Conservation (phyloP, 805 yeast genomes). For the Kuraishia ogatae region DNA sequence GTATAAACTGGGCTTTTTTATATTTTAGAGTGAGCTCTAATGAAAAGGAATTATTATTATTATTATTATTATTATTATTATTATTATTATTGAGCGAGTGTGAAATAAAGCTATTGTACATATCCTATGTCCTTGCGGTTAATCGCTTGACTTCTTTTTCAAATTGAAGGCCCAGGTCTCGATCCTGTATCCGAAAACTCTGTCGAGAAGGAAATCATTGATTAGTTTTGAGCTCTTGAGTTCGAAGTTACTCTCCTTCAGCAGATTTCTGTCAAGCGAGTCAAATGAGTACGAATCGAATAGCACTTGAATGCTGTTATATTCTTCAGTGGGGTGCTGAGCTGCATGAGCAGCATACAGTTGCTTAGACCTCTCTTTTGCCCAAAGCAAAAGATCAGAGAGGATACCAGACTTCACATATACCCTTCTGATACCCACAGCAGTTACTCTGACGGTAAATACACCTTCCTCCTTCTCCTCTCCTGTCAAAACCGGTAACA, state of each 20-base stretch:
- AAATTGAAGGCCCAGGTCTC: not conserved
- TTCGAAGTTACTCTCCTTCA: constrained; percentile 11
- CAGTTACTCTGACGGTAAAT: constrained; percentile 44
- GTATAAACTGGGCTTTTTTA: too few species aligned
- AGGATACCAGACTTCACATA: constrained; percentile 58
- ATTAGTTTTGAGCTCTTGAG: not conserved
- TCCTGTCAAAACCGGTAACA: constrained; percentile 29
- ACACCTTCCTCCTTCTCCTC: constrained; percentile 28
- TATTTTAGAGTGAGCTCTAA: not conserved
- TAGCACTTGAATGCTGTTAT: constrained; percentile 27
- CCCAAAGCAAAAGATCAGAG: constrained; percentile 56
- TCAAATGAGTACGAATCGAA: constrained; percentile 50
- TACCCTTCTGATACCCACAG: constrained; percentile 59
- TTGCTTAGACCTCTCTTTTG: constrained; percentile 35
- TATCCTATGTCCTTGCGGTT: not conserved
- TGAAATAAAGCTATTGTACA: not conserved
- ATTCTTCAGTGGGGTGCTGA: constrained; percentile 13
- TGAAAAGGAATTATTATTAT: too few species aligned
- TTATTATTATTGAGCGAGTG: not conserved
- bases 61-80: not conserved
- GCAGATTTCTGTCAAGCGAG: constrained; percentile 23
- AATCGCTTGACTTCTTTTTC: not conserved
- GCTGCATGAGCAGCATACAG: constrained; percentile 19
- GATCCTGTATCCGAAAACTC: not conserved
- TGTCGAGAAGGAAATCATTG: not conserved